Evolutionary conservation across 1,284 basidiomycete genomes (phyloP).

Genomic region (Apiotrichum laibachii): DNA sequence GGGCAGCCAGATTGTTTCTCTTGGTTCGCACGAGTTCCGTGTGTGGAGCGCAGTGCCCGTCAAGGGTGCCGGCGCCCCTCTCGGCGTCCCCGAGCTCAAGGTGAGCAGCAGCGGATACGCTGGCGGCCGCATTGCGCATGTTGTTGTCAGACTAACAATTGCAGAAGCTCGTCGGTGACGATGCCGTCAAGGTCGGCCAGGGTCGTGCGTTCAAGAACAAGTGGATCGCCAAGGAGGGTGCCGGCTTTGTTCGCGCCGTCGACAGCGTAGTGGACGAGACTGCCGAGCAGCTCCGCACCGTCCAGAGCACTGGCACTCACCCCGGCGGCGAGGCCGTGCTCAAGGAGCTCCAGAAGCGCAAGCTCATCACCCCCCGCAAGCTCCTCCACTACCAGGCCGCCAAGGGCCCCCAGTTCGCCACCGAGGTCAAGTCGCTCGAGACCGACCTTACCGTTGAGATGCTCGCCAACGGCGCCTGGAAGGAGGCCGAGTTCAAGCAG

Average conservation of each 20-base stretch:
- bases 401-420: slow-evolving; percentile 86
- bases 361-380: slow-evolving; percentile 72
- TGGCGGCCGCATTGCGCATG: neutral
- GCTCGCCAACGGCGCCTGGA: slow-evolving; percentile 84
- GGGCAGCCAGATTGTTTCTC: slow-evolving; percentile 69
- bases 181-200: slow-evolving; percentile 83
- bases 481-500: slow-evolving; percentile 88
- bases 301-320: slow-evolving; percentile 66
- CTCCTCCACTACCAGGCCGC: slow-evolving; percentile 87
- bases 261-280: slow-evolving; percentile 69
- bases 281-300: slow-evolving; percentile 69
- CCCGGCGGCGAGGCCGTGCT: slow-evolving; percentile 65
- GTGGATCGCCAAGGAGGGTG: slow-evolving; percentile 91
- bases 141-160: neutral
- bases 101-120: slow-evolving; percentile 26
- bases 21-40: slow-evolving; percentile 90
- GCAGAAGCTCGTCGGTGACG: slow-evolving; percentile 70
- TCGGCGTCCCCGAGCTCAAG: slow-evolving; percentile 65
- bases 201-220: slow-evolving; percentile 94
- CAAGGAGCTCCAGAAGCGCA: slow-evolving; percentile 86
- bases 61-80: slow-evolving; percentile 65
- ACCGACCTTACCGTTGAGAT: slow-evolving; percentile 97
- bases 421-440: slow-evolving; percentile 92
- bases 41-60: slow-evolving; percentile 79
- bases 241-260: slow-evolving; percentile 74